These are phyloP conservation scores for Neurospora hispaniola DNA, from an alignment of 495 filamentous ascomycete species.

Conservation along the genomic window DNA sequence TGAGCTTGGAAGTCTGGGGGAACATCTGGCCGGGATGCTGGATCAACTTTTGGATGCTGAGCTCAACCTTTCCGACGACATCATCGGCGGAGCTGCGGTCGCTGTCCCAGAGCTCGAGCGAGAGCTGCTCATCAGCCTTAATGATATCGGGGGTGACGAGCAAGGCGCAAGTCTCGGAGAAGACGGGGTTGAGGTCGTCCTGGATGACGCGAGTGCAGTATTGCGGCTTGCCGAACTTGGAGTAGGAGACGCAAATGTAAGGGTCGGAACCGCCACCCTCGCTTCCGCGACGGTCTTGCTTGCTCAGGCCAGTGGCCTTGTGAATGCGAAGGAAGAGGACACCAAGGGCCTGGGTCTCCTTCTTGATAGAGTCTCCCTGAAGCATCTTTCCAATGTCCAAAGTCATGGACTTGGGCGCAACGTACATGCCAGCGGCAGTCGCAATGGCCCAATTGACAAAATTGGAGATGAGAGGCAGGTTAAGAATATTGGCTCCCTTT, in stretches of 20 bases:
- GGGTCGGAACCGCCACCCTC: constrained; percentile 88
- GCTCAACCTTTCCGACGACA: constrained; percentile 85
- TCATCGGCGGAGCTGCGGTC: constrained; percentile 84
- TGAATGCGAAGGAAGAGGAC: constrained; percentile 88
- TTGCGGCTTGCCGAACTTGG: constrained; percentile 94
- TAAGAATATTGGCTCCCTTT: constrained; percentile 81
- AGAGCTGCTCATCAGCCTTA: constrained; percentile 85
- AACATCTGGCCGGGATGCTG: constrained; percentile 89
- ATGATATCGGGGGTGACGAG: constrained; percentile 79
- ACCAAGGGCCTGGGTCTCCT: constrained; percentile 76
- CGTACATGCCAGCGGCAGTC: constrained; percentile 78
- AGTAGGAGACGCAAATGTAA: constrained; percentile 63
- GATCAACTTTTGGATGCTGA: constrained; percentile 89
- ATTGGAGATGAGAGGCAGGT: constrained; percentile 85
- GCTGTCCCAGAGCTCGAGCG: constrained; percentile 91
- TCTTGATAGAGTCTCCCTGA: constrained; percentile 79
- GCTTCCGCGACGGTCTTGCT: constrained; percentile 78
- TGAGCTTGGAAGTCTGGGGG: constrained; percentile 74
- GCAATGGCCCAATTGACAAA: constrained; percentile 96
- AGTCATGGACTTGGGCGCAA: constrained; percentile 92
- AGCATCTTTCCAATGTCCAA: constrained; percentile 85
- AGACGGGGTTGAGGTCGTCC: constrained; percentile 88
- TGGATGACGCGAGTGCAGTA: constrained; percentile 94
- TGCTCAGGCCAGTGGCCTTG: constrained; percentile 74
- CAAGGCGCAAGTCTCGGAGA: constrained; percentile 81